Evolutionary conservation across 1,284 basidiomycete species (phyloP), one percentile per base, ranked within the genome.

Genomic region (Wolfiporia cocos): DNA sequence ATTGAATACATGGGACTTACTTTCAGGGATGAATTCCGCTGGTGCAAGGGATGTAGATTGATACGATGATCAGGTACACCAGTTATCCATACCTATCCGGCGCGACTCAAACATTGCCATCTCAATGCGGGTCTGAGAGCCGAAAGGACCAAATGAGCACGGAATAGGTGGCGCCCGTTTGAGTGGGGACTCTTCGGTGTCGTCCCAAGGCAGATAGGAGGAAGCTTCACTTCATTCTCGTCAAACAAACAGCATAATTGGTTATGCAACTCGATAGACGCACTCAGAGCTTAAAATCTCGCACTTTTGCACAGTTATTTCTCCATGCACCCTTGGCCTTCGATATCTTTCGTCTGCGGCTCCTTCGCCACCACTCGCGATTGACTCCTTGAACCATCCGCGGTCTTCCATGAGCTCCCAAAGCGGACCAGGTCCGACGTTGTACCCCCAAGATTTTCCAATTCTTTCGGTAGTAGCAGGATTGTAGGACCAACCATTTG

Each of bases 381-480:
- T 46, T 14, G 73, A 69, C 56, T 90, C 87, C 54, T 85, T 87
- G 58, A 71, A 87, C 76, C 82, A 91, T 0, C 73, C 76, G 39
- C 83, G 61, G 51, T 92, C 88, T 54, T 90, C 84, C 32, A 75
- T 62, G 26, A 87, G 59, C 41, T 85, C 76, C 79, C 83, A 87
- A 4, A 83, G 53, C 4, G 85, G 85, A 0, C 87, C 88, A 6
- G 74, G 59, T 1, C 85, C 83, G 15, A 85, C 71, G 52, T 85
- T 86, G 52, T 74, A 76, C 0, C 81, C 78, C 77, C 78, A 82
- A 0, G 79, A 68, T 51, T 77, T 84, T 50, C 69, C 75, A 11
- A 81, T 61, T 20, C 74, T 67, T 23, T 70, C 69, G 3, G 76
- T 58, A 29, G 61, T 65, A 1, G 59, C 34, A 9, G 26, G 14